These are phyloP conservation scores for Thermochaetoides thermophila DNA, from an alignment of 495 filamentous ascomycete genomes.

Conservation along the genomic window DNA sequence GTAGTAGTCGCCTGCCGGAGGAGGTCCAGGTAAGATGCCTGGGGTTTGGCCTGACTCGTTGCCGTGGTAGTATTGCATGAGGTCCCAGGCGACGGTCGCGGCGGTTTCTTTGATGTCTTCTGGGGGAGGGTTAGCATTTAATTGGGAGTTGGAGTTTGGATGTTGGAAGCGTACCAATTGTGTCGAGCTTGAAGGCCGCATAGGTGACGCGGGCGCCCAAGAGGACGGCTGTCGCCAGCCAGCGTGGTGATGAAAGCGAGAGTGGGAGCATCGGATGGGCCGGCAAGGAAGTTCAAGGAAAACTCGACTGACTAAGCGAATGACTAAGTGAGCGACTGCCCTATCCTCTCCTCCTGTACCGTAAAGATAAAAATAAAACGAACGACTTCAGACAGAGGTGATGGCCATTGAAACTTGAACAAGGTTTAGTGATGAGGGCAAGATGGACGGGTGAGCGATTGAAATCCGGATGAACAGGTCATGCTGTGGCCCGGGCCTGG, in stretches of 20 bases:
- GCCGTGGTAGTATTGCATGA: constrained; percentile 52
- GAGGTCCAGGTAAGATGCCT: constrained; percentile 46
- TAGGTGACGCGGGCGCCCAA: constrained; percentile 7
- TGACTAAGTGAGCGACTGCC: too few relatives aligned
- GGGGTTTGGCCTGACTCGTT: constrained; percentile 45
- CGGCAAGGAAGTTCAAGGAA: too few relatives aligned
- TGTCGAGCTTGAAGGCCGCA: constrained; percentile 16
- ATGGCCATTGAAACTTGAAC: too few relatives aligned
- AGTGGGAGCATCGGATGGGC: too few relatives aligned
- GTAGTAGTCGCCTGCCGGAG: constrained; percentile 37
- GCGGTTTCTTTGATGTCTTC: constrained; percentile 18
- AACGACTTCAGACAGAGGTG: too few relatives aligned
- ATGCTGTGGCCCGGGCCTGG: too few relatives aligned
- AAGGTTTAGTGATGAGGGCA: too few relatives aligned
- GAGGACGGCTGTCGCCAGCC: constrained; percentile 10
- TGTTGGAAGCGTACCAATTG: constrained; percentile 8
- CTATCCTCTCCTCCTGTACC: too few relatives aligned
- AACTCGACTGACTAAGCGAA: constrained; percentile 9
- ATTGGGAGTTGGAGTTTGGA: not conserved
- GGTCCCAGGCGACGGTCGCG: constrained; percentile 34
- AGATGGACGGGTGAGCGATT: too few relatives aligned
- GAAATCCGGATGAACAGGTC: too few relatives aligned
- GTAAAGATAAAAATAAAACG: too few relatives aligned
- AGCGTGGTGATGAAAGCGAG: too few relatives aligned
- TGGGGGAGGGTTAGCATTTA: constrained; percentile 1